Conservation (phyloP, 2,329 filamentous ascomycete species). For the Phaeomoniella chlamydospora region DNA sequence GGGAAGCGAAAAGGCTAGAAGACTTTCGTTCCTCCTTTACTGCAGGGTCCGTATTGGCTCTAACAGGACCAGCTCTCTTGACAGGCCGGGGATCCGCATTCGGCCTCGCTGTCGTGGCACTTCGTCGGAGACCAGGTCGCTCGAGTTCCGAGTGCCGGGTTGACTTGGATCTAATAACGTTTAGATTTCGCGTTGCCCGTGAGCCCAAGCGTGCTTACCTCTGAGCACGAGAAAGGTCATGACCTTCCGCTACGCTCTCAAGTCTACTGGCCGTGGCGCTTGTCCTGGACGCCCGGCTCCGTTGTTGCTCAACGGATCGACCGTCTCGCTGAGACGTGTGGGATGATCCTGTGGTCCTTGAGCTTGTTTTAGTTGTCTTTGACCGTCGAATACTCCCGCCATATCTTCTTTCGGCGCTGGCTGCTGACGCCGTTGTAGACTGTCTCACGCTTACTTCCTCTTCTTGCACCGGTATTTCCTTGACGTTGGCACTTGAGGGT, state of each 20-base stretch:
- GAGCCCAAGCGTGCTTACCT: not conserved
- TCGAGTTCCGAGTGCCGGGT: not conserved
- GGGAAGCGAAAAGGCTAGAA: slow-evolving; percentile 2
- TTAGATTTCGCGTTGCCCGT: not conserved
- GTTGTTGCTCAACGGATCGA: not conserved
- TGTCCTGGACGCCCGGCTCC: not conserved
- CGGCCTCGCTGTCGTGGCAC: not conserved
- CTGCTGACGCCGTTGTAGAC: not conserved
- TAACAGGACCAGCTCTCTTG: not conserved
- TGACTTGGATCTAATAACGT: not conserved
- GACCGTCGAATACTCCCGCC: not conserved
- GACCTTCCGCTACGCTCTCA: not conserved
- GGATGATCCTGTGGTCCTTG: slow-evolving; percentile 4
- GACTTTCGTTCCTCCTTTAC: slow-evolving; percentile 3
- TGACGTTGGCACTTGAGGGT: slow-evolving; percentile 1
- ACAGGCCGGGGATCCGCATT: not conserved
- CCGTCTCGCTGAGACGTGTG: slow-evolving; percentile 1
- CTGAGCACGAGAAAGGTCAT: not conserved
- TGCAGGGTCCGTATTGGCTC: not conserved
- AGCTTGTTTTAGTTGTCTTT: slow-evolving; percentile 4
- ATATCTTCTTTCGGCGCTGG: not conserved
- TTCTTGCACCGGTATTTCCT: not conserved
- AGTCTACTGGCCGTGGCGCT: not conserved
- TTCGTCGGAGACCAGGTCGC: not conserved
- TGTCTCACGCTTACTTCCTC: slow-evolving; percentile 1